Base-by-base conservation (phyloP, 2,329 filamentous ascomycete species). In the Aspergillus caelatus region DNA sequence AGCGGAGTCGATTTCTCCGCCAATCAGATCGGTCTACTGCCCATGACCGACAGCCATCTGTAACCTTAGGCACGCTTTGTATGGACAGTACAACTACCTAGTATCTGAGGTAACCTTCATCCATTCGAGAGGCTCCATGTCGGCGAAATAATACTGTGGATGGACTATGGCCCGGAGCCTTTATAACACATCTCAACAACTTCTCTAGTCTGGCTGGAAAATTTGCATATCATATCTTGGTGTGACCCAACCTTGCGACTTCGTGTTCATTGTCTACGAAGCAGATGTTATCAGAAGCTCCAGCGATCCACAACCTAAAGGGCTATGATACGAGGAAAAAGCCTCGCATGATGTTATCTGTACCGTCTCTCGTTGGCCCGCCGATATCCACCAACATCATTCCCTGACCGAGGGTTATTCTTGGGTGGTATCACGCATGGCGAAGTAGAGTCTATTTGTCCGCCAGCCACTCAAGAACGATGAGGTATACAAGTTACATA, bases 1-100 rank as follows among this genome's bases (percentile, higher is more conserved):
- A 62, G 65, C 69, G 73, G 72, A 65, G 62, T 59, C 57, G 50
- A 67, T 75, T 77, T 70, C 69, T 77, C 74, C 74, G 71, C 74
- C 74, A 77, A 77, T 77, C 64, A 74, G 8, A 36, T 14, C 14
- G 1, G 34, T 16, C 34, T 36, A 16, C 6, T 36, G 14, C 34
- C 34, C 32, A 34, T 34, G 32, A 11, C 32, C 9, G 32, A 34
- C 5, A 7, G 4, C 14, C 5, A 23, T 28, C 36, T 9, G 55
- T 30, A 46, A 46, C 55, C 36, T 57, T 46, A 57, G 43, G 36
- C 30, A 46, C 23, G 30, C 12, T 36, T 30, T 4, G n/a, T 21
- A 28, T 12, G 56, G n/a, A 10, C 7, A 46, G 53, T n/a, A 26
- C 19, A 10, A 10, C 39, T 48, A 26, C 23, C n/a, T 28, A 28